Percentiles rank a stretch among this genome's conserved stretches.
These are phyloP conservation scores for Backusella tarrabulga DNA, from an alignment of 192 early-diverging fungal genomes.

Conservation along the genomic window DNA sequence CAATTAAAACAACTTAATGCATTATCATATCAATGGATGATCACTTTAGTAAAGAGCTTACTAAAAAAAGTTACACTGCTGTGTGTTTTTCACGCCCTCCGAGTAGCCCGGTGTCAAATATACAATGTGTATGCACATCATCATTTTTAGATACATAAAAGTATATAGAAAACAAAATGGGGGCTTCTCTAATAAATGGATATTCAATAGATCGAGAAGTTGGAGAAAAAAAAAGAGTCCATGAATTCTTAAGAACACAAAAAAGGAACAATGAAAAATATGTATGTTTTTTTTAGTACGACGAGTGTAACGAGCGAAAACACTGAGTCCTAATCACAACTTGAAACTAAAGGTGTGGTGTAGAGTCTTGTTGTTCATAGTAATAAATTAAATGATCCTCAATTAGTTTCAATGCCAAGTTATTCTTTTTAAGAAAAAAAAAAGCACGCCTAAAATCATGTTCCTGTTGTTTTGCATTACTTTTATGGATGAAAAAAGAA, in stretches of 20 bases:
- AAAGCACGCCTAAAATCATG: background rate
- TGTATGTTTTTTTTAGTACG: too few relatives aligned
- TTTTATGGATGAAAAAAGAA: background rate
- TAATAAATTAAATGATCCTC: too few relatives aligned
- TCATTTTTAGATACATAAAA: background rate
- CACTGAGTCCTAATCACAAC: too few relatives aligned
- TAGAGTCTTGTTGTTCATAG: too few relatives aligned
- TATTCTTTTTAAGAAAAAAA: background rate
- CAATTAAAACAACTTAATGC: background rate
- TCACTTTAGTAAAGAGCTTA: background rate
- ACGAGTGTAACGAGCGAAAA: too few relatives aligned
- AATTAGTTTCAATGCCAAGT: too few relatives aligned
- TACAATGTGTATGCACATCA: background rate
- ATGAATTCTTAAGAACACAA: too few relatives aligned
- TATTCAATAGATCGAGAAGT: background rate
- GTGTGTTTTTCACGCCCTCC: background rate
- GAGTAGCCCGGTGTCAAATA: background rate
- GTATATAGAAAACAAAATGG: background rate
- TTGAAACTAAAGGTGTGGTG: too few relatives aligned
- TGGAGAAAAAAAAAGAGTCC: background rate
- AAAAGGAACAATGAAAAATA: too few relatives aligned
- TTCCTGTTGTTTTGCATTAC: background rate
- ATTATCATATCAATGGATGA: background rate
- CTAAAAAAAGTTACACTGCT: background rate
- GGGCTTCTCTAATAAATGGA: background rate